Conservation (phyloP, 2,329 filamentous ascomycete genomes). For the Botrytis paeoniae region DNA sequence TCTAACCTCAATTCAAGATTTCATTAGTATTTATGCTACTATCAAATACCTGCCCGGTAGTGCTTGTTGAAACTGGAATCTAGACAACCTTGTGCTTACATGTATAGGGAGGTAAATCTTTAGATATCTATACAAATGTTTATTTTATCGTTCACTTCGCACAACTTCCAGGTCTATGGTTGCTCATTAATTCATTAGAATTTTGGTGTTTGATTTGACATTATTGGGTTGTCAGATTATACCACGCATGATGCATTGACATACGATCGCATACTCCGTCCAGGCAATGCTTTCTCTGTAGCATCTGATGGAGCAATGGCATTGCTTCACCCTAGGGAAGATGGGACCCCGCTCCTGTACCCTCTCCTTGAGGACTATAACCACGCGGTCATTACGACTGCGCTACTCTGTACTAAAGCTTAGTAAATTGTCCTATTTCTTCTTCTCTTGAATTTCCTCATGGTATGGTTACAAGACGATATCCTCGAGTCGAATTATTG, state of each 20-base stretch:
- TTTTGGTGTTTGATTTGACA: background rate
- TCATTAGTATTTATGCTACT: background rate
- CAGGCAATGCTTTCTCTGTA: background rate
- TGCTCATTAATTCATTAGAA: background rate
- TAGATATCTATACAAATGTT: background rate
- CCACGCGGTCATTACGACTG: background rate
- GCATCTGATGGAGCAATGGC: too few species aligned
- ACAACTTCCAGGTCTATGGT: background rate
- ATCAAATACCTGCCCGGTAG: background rate
- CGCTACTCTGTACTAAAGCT: background rate
- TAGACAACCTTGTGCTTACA: background rate
- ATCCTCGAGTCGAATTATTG: too few species aligned
- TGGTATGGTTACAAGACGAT: background rate
- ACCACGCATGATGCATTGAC: background rate
- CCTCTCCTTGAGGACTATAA: background rate
- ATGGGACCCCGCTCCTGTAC: background rate
- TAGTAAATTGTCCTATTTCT: background rate
- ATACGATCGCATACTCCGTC: background rate
- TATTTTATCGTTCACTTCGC: background rate
- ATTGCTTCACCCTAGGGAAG: background rate
- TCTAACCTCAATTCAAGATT: background rate
- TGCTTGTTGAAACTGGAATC: background rate
- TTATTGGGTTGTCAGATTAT: background rate
- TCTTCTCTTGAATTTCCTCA: background rate
- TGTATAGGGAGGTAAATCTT: background rate